Percentiles rank a stretch among this genome's conserved stretches.
These are phyloP conservation scores for Gloeopeniophorella convolvens DNA, from an alignment of 768 basidiomycete species.

Conservation along the genomic window DNA sequence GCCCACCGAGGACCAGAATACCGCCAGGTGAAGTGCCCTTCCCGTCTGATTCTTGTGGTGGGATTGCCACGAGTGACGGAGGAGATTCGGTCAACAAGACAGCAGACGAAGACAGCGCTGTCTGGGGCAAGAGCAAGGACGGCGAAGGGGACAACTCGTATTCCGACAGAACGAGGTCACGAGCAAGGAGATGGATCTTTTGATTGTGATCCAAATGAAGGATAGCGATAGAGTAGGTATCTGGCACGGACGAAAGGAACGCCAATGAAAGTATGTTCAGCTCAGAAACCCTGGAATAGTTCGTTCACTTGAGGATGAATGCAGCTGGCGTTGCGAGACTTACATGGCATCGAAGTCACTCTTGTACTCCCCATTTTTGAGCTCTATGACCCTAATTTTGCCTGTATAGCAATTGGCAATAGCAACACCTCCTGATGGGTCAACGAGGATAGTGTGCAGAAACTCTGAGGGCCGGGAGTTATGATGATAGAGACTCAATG, in stretches of 20 bases:
- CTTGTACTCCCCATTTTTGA: slow-evolving; percentile 50
- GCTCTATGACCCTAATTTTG: slow-evolving; percentile 56
- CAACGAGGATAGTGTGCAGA: slow-evolving; percentile 61
- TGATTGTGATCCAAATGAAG: slow-evolving; percentile 58
- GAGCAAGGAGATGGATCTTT: slow-evolving; percentile 56
- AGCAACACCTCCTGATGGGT: slow-evolving; percentile 53
- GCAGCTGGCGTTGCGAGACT: slow-evolving; percentile 24
- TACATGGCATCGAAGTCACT: slow-evolving; percentile 60
- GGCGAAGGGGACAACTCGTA: slow-evolving; percentile 44
- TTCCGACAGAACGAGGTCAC: slow-evolving; percentile 45
- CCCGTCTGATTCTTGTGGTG: slow-evolving; percentile 26
- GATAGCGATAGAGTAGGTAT: slow-evolving; percentile 53
- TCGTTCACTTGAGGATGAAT: background rate
- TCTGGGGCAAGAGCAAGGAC: slow-evolving; percentile 45
- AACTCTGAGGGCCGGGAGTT: slow-evolving; percentile 61
- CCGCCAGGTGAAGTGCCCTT: slow-evolving; percentile 46
- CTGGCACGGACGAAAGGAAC: slow-evolving; percentile 45
- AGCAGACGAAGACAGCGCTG: slow-evolving; percentile 43
- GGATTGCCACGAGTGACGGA: slow-evolving; percentile 30
- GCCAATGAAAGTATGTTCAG: slow-evolving; percentile 61
- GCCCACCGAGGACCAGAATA: slow-evolving; percentile 63
- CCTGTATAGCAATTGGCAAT: slow-evolving; percentile 63
- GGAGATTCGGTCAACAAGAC: slow-evolving; percentile 28
- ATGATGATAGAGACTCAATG: slow-evolving; percentile 50
- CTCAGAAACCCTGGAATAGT: slow-evolving; percentile 48